Evolutionary conservation across 495 filamentous ascomycete genomes (phyloP).

Genomic region (Umbilicaria muhlenbergii): DNA sequence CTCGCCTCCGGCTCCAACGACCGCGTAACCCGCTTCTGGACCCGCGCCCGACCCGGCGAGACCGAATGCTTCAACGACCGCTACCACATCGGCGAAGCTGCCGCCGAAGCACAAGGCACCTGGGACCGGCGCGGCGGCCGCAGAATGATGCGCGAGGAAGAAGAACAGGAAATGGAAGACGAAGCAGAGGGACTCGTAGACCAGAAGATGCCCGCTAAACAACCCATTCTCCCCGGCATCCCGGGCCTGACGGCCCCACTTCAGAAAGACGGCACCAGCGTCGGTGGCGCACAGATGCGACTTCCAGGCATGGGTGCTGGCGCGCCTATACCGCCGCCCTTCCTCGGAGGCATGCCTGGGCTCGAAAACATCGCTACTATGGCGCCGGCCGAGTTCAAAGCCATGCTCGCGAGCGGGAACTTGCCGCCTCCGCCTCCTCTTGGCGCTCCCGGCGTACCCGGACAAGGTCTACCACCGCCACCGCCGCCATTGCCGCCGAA

Average conservation of each 20-base stretch:
- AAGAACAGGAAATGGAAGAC: constrained; percentile 84
- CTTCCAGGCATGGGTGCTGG: constrained; percentile 33
- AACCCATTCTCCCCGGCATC: constrained; percentile 36
- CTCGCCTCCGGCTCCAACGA: constrained; percentile 98
- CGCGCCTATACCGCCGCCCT: constrained; percentile 30
- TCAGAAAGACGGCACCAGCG: constrained; percentile 22
- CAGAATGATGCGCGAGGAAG: constrained; percentile 72
- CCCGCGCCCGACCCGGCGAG: constrained; percentile 74
- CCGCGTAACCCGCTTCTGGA: constrained; percentile 92
- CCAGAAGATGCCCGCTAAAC: constrained; percentile 59
- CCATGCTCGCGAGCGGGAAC: constrained; percentile 26
- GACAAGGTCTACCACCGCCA: constrained; percentile 29
- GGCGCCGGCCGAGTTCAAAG: constrained; percentile 32
- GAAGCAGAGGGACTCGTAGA: constrained; percentile 89
- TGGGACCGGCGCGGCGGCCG: constrained; percentile 71
- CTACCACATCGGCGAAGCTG: constrained; percentile 87
- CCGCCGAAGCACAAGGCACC: constrained; percentile 82
- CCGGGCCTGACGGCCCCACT: constrained; percentile 20
- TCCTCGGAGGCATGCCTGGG: constrained; percentile 32
- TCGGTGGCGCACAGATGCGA: constrained; percentile 19
- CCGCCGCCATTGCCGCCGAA: constrained; percentile 36
- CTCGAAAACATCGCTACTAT: constrained; percentile 33
- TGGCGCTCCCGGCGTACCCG: constrained; percentile 30
- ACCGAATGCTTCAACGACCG: constrained; percentile 68
- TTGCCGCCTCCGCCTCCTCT: constrained; percentile 31